Evolutionary conservation across 1,284 basidiomycete genomes (phyloP).

Genomic region (Cutaneotrichosporon spelunceum): DNA sequence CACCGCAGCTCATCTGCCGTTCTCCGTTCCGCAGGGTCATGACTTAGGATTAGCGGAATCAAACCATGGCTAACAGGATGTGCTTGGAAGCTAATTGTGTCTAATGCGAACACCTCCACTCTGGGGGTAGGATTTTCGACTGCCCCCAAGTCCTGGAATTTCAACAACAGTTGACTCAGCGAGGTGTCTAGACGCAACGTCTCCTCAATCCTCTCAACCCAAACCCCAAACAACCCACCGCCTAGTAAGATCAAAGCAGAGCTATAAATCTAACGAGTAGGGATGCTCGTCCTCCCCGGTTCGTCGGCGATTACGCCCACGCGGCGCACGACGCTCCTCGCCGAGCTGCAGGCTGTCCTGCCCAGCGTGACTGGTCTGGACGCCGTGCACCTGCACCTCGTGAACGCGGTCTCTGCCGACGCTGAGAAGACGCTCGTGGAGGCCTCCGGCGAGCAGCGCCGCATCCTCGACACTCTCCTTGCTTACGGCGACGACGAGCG

Average conservation of each 20-base stretch:
- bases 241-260: neutral
- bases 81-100: neutral
- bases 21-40: neutral
- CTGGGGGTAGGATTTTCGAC: constrained; percentile 2
- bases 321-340: constrained; percentile 68
- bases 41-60: constrained; percentile 6
- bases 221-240: neutral
- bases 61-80: neutral
- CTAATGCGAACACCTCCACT: neutral
- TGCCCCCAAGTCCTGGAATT: constrained; percentile 2
- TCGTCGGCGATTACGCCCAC: constrained; percentile 66
- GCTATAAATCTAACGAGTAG: constrained; percentile 9
- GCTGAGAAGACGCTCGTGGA: constrained; percentile 58
- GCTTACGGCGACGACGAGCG: constrained; percentile 75
- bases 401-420: constrained; percentile 60
- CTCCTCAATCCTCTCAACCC: constrained; percentile 7
- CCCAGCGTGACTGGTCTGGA: constrained; percentile 68
- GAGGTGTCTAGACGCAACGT: constrained; percentile 6
- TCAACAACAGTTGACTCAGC: neutral
- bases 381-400: constrained; percentile 80
- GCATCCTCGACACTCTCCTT: constrained; percentile 70
- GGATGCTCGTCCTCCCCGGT: constrained; percentile 60
- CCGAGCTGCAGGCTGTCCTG: constrained; percentile 59
- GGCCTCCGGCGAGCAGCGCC: constrained; percentile 55
- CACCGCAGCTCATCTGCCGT: neutral